Base-by-base conservation (phyloP, 1,284 basidiomycete genomes). In the Malassezia japonica region DNA sequence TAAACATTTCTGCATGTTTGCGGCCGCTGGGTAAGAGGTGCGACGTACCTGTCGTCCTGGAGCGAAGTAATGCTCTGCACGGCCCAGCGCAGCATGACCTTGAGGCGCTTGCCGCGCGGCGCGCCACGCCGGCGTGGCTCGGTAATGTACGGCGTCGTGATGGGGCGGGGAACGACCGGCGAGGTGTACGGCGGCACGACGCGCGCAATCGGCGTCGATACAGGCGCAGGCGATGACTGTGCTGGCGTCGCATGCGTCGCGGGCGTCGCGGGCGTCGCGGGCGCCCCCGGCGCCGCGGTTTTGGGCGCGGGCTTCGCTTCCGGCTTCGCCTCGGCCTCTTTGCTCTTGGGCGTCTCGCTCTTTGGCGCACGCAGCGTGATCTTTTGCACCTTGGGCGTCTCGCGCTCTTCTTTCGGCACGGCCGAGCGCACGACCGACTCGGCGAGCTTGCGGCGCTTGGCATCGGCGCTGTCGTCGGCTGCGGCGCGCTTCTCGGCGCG, bases 21-120 rank as follows among this genome's bases (percentile, higher is more conserved):
- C 54, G 60, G 38, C 59, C 63, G 10, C 59, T n/a, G n/a, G n/a
- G n/a, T n/a, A n/a, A n/a, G n/a, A n/a, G n/a, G n/a, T n/a, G n/a
- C n/a, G n/a, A n/a, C n/a, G n/a, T n/a, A n/a, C n/a, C n/a, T 27
- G 15, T 36, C 31, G 56, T n/a, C 56, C 12, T 54, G 36, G 13
- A 60, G 48, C 18, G 51, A 42, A 35, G 56, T 58, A 10, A 68
- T 50, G 16, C 52, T 56, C 41, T 56, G 29, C 7, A 68, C 50
- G n/a, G 64, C 50, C 31, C 57, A 57, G 10, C 64, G 57, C 24
- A 68, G 56, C 37, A 64, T 68, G 5, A 58, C 62, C 51, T 66
- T 65, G 18, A 68, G 55, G 31, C 65, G 63, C 46, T 68, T 68
- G 20, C 65, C 65, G 13, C 65, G 62, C 37, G 62, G 62, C 20